Percentiles rank a stretch among this genome's conserved stretches.
phyloP scores from a whole-genome alignment of 768 basidiomycete genomes.

The Auricularia cornea region DNA sequence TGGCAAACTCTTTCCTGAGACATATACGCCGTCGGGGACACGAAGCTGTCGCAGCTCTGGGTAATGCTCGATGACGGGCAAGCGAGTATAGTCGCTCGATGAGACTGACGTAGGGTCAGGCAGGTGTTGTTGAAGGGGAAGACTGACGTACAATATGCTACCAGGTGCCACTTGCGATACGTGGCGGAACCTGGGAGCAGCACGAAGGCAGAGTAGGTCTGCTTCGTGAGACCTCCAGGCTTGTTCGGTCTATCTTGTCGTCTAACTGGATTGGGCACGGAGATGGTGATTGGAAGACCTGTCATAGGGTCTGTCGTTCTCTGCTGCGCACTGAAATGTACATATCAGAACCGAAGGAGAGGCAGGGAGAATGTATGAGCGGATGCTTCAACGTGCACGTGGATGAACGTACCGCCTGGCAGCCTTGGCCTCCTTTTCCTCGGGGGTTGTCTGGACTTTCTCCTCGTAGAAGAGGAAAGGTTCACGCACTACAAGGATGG shows the following conservation, averaged over 20 bases:
- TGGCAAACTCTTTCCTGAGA: constrained; percentile 50
- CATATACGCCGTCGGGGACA: constrained; percentile 64
- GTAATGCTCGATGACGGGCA: constrained; percentile 69
- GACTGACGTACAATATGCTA: constrained; percentile 59
- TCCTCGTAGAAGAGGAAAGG: constrained; percentile 74
- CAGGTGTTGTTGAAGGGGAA: background rate
- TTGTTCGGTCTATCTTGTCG: constrained; percentile 73
- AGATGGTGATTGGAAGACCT: constrained; percentile 11
- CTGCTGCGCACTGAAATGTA: background rate
- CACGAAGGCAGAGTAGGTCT: constrained; percentile 74
- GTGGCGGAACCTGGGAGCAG: constrained; percentile 49
- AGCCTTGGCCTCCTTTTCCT: constrained; percentile 71
- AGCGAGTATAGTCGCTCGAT: constrained; percentile 59
- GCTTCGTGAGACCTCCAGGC: constrained; percentile 75
- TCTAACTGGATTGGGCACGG: constrained; percentile 45
- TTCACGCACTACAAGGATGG: constrained; percentile 43
- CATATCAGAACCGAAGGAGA: background rate
- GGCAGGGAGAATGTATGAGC: constrained; percentile 49
- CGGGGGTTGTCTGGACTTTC: constrained; percentile 71
- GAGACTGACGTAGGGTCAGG: background rate
- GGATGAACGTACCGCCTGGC: constrained; percentile 49
- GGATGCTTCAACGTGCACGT: constrained; percentile 22
- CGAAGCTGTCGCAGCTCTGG: constrained; percentile 60
- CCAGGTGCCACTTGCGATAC: constrained; percentile 73
- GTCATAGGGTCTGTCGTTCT: background rate